These are phyloP conservation scores for Moesziomyces sp. DNA, from an alignment of 1,284 basidiomycete genomes.

Conservation along the genomic window DNA sequence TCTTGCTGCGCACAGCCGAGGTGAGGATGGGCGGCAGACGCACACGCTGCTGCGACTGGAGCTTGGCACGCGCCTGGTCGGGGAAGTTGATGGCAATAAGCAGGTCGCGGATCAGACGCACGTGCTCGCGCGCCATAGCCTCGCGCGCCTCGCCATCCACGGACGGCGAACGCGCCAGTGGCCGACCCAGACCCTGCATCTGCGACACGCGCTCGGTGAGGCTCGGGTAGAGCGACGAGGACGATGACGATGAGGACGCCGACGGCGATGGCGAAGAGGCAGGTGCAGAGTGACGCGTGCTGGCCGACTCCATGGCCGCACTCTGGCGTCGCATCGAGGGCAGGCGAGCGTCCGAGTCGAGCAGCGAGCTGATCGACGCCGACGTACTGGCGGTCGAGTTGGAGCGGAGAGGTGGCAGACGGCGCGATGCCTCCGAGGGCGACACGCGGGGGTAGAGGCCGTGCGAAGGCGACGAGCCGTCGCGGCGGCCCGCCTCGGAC, in stretches of 20 bases:
- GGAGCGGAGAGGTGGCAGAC: conserved; percentile 35
- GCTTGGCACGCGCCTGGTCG: conserved; percentile 23
- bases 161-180: conserved; percentile 4
- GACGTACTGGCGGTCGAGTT: conserved; percentile 31
- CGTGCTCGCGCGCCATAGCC: conserved; percentile 38
- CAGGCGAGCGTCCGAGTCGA: conserved; percentile 20
- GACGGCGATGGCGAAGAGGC: conserved; percentile 18
- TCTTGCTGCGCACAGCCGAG: not conserved
- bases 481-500: conserved; percentile 25
- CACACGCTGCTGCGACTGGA: conserved; percentile 13
- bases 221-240: conserved; percentile 48
- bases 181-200: conserved; percentile 45
- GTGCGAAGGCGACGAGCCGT: conserved; percentile 37
- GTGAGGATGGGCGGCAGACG: conserved; percentile 42
- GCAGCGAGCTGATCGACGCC: conserved; percentile 41
- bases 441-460: conserved; percentile 50
- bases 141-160: conserved; percentile 15
- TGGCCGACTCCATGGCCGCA: conserved; percentile 4
- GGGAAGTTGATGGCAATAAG: conserved; percentile 61
- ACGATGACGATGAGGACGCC: conserved; percentile 11
- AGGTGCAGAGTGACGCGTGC: conserved; percentile 22
- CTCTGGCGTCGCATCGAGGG: conserved; percentile 21
- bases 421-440: conserved; percentile 25
- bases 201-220: conserved; percentile 38
- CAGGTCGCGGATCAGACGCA: conserved; percentile 51